Base-by-base conservation (phyloP, 306 rosid species). In the Hippophae tibetana region DNA sequence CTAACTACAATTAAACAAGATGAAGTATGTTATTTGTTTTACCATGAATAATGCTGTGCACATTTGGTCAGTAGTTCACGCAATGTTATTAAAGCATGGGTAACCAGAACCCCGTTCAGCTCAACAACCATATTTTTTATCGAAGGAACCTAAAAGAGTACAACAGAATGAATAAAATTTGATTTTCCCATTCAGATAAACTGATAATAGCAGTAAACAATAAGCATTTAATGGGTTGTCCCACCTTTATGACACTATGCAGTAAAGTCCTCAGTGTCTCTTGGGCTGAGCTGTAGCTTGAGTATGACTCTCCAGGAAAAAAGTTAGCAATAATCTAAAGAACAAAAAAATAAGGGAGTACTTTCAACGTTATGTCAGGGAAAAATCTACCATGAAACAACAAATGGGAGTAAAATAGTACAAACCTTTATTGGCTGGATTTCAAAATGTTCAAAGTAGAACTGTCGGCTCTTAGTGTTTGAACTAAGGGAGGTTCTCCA, bases 11-110 rank as follows among this genome's bases (percentile, higher is more conserved):
- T 26, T 45, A 51, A 68, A 52, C 14, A 73, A 58, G 56, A 61
- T 31, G 13, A 62, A 48, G 18, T 38, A 63, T 47, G 55, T 44
- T 50, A 58, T 12, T 31, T 59, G 46, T 58, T 74, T 75, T 77
- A 87, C 98, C 98, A 92, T 81, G 98, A 92, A 83, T 92, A 92
- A 73, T 92, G 98, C 62, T 75, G 96, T 42, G 86, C 98, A 57
- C 87, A 92, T 83, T 80, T 87, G 69, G 87, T 57, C 46, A 74
- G 60, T 69, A 92, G 74, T 70, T 92, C 98, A 49, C 86, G 98
- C 64, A 85, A 66, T 40, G 98, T 92, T 67, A 87, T 87, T 78
- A 87, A 52, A 62, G 93, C 98, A 81, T 92, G 98, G 58, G 87
- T 92, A 66, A 92, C 84, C 42, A 83, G 77, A 53, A 92, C 86